Conservation (phyloP, 768 basidiomycete species). For the Lactarius psammicola region DNA sequence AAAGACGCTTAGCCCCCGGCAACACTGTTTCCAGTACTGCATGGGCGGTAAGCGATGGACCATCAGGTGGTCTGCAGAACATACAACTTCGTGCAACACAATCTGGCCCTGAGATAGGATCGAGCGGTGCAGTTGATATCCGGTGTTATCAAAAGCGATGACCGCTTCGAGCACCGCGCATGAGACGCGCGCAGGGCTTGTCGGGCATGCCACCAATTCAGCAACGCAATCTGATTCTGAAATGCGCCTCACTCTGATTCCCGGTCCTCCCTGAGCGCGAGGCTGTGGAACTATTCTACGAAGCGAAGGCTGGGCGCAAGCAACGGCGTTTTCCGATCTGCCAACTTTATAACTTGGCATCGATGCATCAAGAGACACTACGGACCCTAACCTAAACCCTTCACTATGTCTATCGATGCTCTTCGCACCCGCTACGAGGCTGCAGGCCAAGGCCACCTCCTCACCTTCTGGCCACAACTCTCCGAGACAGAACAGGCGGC, state of each 20-base stretch:
- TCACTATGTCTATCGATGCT: conserved; percentile 52
- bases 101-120: background rate
- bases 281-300: too few species aligned
- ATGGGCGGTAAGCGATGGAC: too few species aligned
- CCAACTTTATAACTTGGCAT: background rate
- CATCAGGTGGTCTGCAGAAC: too few species aligned
- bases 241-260: background rate
- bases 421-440: conserved; percentile 65
- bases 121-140: too few species aligned
- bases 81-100: background rate
- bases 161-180: too few species aligned
- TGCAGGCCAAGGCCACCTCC: conserved; percentile 86
- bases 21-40: background rate
- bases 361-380: background rate
- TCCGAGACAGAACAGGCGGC: conserved; percentile 57
- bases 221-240: too few species aligned
- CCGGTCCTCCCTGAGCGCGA: background rate
- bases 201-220: background rate
- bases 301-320: background rate
- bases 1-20: background rate
- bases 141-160: background rate
- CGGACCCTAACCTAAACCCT: background rate
- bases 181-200: too few species aligned
- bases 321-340: conserved; percentile 4
- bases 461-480: conserved; percentile 82